Evolutionary conservation across 1,284 basidiomycete genomes (phyloP).

Genomic region (Amylostereum areolatum): DNA sequence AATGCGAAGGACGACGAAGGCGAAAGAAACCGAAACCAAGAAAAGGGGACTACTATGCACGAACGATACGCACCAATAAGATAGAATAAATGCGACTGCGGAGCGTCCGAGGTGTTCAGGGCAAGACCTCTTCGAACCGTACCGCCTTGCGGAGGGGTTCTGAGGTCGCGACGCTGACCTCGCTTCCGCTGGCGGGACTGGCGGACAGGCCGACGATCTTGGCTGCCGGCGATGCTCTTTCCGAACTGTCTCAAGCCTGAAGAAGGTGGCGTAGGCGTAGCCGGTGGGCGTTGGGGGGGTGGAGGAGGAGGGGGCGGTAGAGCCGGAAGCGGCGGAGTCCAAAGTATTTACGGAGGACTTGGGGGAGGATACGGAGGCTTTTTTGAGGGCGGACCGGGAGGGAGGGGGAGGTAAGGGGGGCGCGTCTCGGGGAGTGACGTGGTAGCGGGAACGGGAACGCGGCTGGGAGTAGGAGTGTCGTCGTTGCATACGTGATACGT

Average conservation of each 20-base stretch:
- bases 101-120: no score
- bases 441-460: background rate
- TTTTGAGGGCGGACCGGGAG: background rate
- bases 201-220: background rate
- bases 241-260: background rate
- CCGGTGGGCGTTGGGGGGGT: background rate
- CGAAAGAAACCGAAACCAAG: no score
- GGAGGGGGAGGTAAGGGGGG: background rate
- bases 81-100: background rate
- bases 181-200: background rate
- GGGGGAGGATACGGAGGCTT: background rate
- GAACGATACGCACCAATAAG: no score
- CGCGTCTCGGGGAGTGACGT: background rate
- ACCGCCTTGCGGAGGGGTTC: conserved; percentile 1
- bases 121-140: background rate
- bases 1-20: no score
- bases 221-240: background rate
- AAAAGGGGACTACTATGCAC: no score
- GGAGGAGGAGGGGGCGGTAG: background rate
- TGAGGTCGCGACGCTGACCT: background rate
- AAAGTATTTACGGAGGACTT: background rate
- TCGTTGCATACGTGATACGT: background rate
- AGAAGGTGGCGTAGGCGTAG: background rate
- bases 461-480: background rate
- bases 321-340: background rate